Base-by-base conservation (phyloP, 352 stramenopile genomes). In the Phytopythium mirpurense region DNA sequence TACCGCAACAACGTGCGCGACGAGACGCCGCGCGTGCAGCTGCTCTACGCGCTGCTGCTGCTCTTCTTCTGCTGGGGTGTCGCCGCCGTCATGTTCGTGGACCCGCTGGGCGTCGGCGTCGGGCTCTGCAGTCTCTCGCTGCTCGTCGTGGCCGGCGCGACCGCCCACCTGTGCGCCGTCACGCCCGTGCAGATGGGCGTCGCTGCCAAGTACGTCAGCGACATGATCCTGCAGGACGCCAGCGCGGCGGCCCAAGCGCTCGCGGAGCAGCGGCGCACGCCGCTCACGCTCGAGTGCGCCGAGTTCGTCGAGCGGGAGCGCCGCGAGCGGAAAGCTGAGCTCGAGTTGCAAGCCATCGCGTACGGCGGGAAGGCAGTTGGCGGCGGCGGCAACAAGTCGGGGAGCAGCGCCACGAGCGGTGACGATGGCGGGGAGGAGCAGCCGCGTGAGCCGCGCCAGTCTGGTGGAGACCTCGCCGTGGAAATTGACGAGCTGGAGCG, bases 1-100 rank as follows among this genome's bases (percentile, higher is more conserved):
- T 86, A 83, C 59, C 94, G 77, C 11, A 94, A 96, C 71, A 96
- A 97, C 58, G 72, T 98, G 32, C 68, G 91, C 35, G 83, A 97
- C 44, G 81, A 96, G 56, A 97, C 78, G 21, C 54, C 59, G 12
- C 81, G 87, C 35, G 77, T 87, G 14, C 47, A 72, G 16, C 59
- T 84, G 54, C 64, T 93, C 6, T 95, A 95, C 56, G 63, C 77
- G 43, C 48, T 87, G 0, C 68, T 96, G 9, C 46, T 93, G 26
- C 51, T 95, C 1, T 49, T 72, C 7, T 92, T 97, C 42, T 36
- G 78, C 38, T 98, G 91, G 91, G 91, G 91, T 14, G 80, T 88
- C 23, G 66, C 65, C 42, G 81, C 88, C 27, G 88, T 95, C 31
- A 86, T 96, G 67, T 97, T 98, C 54, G 78, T 94, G 18, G 85